A percentile compares a stretch with the other conserved stretches of the same genome.
These are phyloP conservation scores for Tympanopsis confertula DNA, from an alignment of 2,329 filamentous ascomycete species.

Conservation along the genomic window DNA sequence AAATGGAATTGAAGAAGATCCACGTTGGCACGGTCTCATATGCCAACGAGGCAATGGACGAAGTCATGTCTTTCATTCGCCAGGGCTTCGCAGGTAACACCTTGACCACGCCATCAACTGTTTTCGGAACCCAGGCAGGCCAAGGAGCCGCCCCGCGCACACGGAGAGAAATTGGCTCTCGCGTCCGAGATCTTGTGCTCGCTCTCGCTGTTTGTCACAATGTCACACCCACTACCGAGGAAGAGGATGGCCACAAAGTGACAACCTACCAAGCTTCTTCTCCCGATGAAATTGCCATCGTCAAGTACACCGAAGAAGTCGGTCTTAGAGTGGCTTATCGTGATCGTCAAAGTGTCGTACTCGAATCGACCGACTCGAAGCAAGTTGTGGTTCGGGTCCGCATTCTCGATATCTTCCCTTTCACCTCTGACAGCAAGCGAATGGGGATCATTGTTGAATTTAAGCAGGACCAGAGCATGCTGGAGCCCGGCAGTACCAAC, in stretches of 20 bases:
- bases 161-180: slow-evolving; percentile 80
- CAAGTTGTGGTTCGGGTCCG: slow-evolving; percentile 70
- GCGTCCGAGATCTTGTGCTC: slow-evolving; percentile 84
- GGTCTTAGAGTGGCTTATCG: slow-evolving; percentile 75
- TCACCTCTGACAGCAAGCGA: slow-evolving; percentile 92
- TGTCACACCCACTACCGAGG: slow-evolving; percentile 82
- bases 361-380: slow-evolving; percentile 67
- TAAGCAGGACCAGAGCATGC: slow-evolving; percentile 37
- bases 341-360: slow-evolving; percentile 73
- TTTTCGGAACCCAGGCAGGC: slow-evolving; percentile 32
- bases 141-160: slow-evolving; percentile 62
- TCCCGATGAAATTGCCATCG: slow-evolving; percentile 95
- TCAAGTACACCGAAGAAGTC: slow-evolving; percentile 87
- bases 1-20: slow-evolving; percentile 98
- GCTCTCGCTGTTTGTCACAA: slow-evolving; percentile 93
- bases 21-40: slow-evolving; percentile 97
- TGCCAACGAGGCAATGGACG: slow-evolving; percentile 97
- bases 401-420: slow-evolving; percentile 90
- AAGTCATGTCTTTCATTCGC: slow-evolving; percentile 74
- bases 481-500: slow-evolving; percentile 32
- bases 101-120: slow-evolving; percentile 29
- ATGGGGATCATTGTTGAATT: slow-evolving; percentile 97
- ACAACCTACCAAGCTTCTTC: slow-evolving; percentile 94
- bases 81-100: slow-evolving; percentile 62
- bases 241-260: slow-evolving; percentile 54